Evolutionary conservation across 495 filamentous ascomycete genomes (phyloP), one percentile per base, ranked within the genome.

Genomic region (Lepidopterella palustris): DNA sequence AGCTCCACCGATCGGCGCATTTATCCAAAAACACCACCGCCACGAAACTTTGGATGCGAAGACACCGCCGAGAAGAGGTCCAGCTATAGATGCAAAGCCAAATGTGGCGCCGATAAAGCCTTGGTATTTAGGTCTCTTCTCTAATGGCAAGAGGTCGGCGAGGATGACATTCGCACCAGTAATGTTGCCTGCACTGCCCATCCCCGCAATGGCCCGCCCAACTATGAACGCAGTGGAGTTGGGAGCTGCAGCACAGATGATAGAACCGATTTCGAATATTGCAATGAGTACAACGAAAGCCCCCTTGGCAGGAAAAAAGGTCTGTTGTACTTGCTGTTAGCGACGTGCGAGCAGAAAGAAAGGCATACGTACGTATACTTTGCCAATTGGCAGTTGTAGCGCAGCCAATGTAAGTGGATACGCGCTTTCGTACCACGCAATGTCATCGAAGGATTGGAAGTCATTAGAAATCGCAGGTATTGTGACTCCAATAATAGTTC

Each of bases 1-100:
- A 28, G 87, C 69, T 21, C 76, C 87, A 45, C 89, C 87, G 53
- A 92, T 50, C 2, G 73, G 74, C 10, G 74, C 70, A 60, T 89
- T 90, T 71, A 87, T 87, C 67, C 82, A 90, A 71, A 93, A 91
- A 35, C 15, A 92, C 88, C 88, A 92, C 48, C 89, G 74, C 89
- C 89, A 93, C 1, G 79, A 78, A 4, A 83, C 70, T 15, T 78
- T 58, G 20, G 67, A 61, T 6, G 72, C 72, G 40, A 74, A 73
- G 11, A 65, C 71, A 21, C 72, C 72, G 20, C 72, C 72, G 45
- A 74, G 58, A 42, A 74, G 50, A 3, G 72, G 72, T 1, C 72
- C 72, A 27, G 64, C 65, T 5, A 74, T 64, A 35, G 80, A 85
- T 0, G 90, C 86, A 50, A 95, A 79, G 11, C 87, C 91, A 68